These are phyloP conservation scores for Syncephalastrum sp. DNA, from an alignment of 371 early-diverging fungal genomes.

Conservation along the genomic window DNA sequence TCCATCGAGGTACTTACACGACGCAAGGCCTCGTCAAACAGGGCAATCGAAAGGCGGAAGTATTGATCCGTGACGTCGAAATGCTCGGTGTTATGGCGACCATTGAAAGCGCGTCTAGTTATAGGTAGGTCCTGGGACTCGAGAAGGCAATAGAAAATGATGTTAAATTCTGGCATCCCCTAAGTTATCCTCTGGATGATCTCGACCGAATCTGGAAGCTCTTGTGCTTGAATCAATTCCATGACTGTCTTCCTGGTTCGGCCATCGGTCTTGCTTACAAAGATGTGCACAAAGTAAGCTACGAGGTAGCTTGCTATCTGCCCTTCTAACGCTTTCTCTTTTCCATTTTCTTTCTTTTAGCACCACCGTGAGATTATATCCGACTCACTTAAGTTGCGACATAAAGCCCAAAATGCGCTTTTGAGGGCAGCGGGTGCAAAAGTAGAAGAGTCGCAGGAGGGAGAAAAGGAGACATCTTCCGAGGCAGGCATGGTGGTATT, in stretches of 20 bases:
- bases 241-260: slow-evolving; percentile 94
- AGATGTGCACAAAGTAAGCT: slow-evolving; percentile 72
- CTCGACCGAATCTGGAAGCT: slow-evolving; percentile 87
- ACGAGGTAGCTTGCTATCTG: not conserved
- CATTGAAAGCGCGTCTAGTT: slow-evolving; percentile 8
- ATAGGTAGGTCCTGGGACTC: slow-evolving; percentile 8
- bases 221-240: slow-evolving; percentile 94
- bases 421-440: not conserved
- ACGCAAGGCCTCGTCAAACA: slow-evolving; percentile 85
- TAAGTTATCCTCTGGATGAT: slow-evolving; percentile 70
- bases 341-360: slow-evolving; percentile 13
- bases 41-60: slow-evolving; percentile 84
- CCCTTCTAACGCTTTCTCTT: not conserved
- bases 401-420: slow-evolving; percentile 27
- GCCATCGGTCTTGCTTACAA: slow-evolving; percentile 87
- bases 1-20: slow-evolving; percentile 97
- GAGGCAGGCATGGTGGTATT: slow-evolving; percentile 56
- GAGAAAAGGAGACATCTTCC: not conserved
- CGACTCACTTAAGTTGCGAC: slow-evolving; percentile 28
- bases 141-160: not conserved
- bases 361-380: slow-evolving; percentile 44
- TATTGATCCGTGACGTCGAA: slow-evolving; percentile 85
- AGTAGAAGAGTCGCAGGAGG: not conserved
- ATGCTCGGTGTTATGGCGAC: slow-evolving; percentile 56
- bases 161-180: not conserved